These are phyloP conservation scores for Magnusiomyces ingens DNA, from an alignment of 1,139 yeast species.

Conservation along the genomic window DNA sequence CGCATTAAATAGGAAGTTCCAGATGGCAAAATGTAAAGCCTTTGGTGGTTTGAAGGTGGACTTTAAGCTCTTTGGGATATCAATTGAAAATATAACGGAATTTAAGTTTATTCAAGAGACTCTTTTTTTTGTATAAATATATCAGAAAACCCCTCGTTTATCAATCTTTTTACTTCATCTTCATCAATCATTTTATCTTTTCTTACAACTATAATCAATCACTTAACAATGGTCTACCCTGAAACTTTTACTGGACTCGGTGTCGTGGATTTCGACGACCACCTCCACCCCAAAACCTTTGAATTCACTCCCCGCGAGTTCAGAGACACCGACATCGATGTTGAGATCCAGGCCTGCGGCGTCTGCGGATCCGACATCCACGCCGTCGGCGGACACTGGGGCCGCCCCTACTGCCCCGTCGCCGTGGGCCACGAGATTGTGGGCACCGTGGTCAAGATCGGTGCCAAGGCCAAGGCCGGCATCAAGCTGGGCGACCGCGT, in stretches of 20 bases:
- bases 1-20: too few species aligned
- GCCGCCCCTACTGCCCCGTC: conserved; percentile 29
- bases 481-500: conserved; percentile 54
- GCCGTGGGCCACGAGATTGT: conserved; percentile 50
- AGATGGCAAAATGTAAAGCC: too few species aligned
- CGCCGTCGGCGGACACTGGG: conserved; percentile 40
- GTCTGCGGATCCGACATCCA: conserved; percentile 58
- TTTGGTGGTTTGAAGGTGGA: too few species aligned
- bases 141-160: too few species aligned
- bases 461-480: conserved; percentile 29
- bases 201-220: too few species aligned
- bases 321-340: conserved; percentile 33
- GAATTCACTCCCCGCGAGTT: conserved; percentile 7
- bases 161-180: too few species aligned
- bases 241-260: conserved; percentile 17
- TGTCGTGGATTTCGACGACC: neutral
- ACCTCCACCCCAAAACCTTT: neutral
- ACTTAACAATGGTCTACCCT: conserved; percentile 19
- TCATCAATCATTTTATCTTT: too few species aligned
- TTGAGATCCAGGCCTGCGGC: conserved; percentile 48
- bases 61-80: too few species aligned
- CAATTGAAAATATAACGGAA: too few species aligned
- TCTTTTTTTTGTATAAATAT: too few species aligned
- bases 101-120: too few species aligned
- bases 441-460: conserved; percentile 49